phyloP scores from a whole-genome alignment of 495 filamentous ascomycete genomes.

The Penicillium daleae region DNA sequence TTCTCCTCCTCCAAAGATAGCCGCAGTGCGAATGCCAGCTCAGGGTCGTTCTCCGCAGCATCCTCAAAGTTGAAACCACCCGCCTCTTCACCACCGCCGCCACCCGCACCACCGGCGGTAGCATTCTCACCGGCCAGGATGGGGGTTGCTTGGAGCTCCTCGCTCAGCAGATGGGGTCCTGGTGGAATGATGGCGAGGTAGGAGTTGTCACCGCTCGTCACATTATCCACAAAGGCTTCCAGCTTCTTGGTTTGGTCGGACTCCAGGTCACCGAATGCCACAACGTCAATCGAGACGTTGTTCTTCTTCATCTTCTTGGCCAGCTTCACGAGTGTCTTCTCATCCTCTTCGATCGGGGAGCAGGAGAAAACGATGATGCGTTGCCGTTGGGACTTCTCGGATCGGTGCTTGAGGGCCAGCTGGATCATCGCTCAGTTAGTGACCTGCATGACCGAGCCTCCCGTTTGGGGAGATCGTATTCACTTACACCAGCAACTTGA shows the following conservation, averaged over 20 bases:
- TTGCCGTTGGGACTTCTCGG: conserved; percentile 93
- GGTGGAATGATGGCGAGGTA: conserved; percentile 90
- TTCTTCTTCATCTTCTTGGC: conserved; percentile 99
- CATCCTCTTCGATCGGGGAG: conserved; percentile 84
- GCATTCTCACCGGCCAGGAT: conserved; percentile 80
- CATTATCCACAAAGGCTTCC: conserved; percentile 86
- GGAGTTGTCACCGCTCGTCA: conserved; percentile 87
- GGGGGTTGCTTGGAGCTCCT: conserved; percentile 87
- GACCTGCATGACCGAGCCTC: neutral
- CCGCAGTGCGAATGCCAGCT: conserved; percentile 90
- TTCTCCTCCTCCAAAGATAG: conserved; percentile 99
- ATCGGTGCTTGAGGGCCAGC: conserved; percentile 97
- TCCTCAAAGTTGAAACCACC: conserved; percentile 63
- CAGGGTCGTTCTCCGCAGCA: conserved; percentile 76
- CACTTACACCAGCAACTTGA: conserved; percentile 87
- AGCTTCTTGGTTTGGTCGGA: conserved; percentile 91
- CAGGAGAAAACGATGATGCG: conserved; percentile 96
- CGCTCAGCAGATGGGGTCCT: conserved; percentile 86
- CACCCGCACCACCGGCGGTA: conserved; percentile 52
- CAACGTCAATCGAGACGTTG: conserved; percentile 87
- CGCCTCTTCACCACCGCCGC: conserved; percentile 68
- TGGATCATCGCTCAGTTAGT: conserved; percentile 37
- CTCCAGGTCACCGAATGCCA: conserved; percentile 90
- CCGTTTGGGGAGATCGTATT: neutral
- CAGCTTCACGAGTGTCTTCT: conserved; percentile 84